Conservation (phyloP, 768 basidiomycete species). For the Fistulinella prunicolor region DNA sequence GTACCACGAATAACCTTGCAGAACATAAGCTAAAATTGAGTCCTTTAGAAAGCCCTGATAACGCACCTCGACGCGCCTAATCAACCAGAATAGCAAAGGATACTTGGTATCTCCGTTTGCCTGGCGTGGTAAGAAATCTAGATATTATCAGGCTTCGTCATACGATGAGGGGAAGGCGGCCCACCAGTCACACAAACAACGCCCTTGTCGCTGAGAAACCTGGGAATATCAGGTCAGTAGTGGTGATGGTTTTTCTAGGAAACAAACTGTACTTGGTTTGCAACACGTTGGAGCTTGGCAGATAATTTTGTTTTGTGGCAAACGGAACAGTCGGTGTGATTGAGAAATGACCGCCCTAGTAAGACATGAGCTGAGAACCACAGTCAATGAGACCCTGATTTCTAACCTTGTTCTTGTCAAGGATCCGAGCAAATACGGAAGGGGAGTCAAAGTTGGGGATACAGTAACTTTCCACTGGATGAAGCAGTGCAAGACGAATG, state of each 20-base stretch:
- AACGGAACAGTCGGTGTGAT: slow-evolving; percentile 71
- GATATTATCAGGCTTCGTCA: slow-evolving; percentile 5
- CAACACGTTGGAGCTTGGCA: slow-evolving; percentile 79
- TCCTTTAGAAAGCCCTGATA: neutral
- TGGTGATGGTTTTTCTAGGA: neutral
- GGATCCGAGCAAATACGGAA: slow-evolving; percentile 84
- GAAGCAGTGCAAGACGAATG: neutral
- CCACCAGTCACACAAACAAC: slow-evolving; percentile 80
- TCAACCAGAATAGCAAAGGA: slow-evolving; percentile 79
- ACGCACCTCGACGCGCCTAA: slow-evolving; percentile 71
- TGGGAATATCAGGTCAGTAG: slow-evolving; percentile 16
- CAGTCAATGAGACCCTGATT: neutral
- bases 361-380: slow-evolving; percentile 3
- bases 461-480: slow-evolving; percentile 85
- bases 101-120: slow-evolving; percentile 39
- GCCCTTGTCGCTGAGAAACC: slow-evolving; percentile 83
- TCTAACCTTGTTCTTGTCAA: slow-evolving; percentile 73
- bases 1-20: slow-evolving; percentile 74
- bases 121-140: slow-evolving; percentile 80
- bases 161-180: neutral
- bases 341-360: slow-evolving; percentile 85
- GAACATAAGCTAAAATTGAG: neutral
- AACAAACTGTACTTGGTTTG: slow-evolving; percentile 62
- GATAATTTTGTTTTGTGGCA: slow-evolving; percentile 77
- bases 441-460: slow-evolving; percentile 94